These are phyloP conservation scores for Fusarium coicis DNA, from an alignment of 2,329 filamentous ascomycete genomes.

Conservation along the genomic window DNA sequence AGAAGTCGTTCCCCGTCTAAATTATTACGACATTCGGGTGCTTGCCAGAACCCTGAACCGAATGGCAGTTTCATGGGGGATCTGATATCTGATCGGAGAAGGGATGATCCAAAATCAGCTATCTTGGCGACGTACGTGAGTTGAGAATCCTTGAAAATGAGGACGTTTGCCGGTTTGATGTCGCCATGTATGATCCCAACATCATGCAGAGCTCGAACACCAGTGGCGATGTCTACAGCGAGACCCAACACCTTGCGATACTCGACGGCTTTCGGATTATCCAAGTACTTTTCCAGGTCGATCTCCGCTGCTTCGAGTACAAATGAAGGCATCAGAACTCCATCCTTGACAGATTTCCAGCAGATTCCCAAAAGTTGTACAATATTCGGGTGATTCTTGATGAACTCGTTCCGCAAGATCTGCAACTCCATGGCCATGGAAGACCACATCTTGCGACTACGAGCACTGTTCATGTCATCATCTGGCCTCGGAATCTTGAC, in stretches of 20 bases:
- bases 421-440: not conserved
- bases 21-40: not conserved
- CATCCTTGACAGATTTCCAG: not conserved
- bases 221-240: fast-evolving
- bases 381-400: not conserved
- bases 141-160: not conserved
- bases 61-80: not conserved
- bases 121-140: not conserved
- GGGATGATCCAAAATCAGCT: not conserved
- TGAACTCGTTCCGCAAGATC: not conserved
- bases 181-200: not conserved
- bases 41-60: not conserved
- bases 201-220: not conserved
- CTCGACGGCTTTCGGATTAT: not conserved
- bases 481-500: not conserved
- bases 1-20: not conserved
- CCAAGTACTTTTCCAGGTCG: not conserved
- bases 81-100: fast-evolving
- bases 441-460: not conserved
- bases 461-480: not conserved
- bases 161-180: not conserved
- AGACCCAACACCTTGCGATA: not conserved
- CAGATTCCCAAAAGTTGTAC: fast-evolving
- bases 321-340: not conserved
- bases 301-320: not conserved